Evolutionary conservation across 2,329 filamentous ascomycete genomes (phyloP).

Genomic region (Colletotrichum agaves): DNA sequence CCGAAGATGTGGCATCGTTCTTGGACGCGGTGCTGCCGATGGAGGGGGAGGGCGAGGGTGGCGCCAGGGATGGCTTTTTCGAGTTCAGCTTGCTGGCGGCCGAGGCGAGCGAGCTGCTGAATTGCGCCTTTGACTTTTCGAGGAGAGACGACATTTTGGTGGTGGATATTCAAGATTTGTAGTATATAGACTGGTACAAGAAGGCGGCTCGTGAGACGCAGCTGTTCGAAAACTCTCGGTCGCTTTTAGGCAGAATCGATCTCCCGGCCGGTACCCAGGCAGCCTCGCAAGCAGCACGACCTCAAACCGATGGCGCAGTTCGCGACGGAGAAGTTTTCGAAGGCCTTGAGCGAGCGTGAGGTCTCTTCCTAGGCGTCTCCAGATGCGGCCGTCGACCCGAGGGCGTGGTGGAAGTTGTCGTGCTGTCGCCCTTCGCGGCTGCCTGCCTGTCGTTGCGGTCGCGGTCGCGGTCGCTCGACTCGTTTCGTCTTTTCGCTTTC

Average conservation of each 20-base stretch:
- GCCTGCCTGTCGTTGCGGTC: not conserved
- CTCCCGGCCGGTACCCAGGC: not conserved
- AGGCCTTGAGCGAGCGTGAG: too few species aligned
- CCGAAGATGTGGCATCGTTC: conserved; percentile 66
- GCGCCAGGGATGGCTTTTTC: conserved; percentile 61
- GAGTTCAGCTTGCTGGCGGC: conserved; percentile 71
- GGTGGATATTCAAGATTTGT: conserved; percentile 32
- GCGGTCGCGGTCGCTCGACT: conserved; percentile 16
- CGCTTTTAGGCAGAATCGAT: not conserved
- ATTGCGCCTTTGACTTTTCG: conserved; percentile 72
- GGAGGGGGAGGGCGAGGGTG: conserved; percentile 71
- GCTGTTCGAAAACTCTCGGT: not conserved
- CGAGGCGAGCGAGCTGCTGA: conserved; percentile 70
- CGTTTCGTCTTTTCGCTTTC: not conserved
- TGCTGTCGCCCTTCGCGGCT: not conserved
- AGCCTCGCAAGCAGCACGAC: not conserved
- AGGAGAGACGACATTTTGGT: conserved; percentile 68
- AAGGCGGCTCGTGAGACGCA: not conserved
- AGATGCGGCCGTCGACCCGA: not conserved
- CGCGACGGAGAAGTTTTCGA: too few species aligned
- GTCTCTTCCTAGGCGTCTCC: too few species aligned
- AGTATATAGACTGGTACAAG: not conserved
- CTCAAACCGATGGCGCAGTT: too few species aligned
- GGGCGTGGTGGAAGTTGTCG: not conserved
- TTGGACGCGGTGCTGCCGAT: conserved; percentile 60